phyloP scores from a whole-genome alignment of 139 green algal species.

The Chlorella sp. region DNA sequence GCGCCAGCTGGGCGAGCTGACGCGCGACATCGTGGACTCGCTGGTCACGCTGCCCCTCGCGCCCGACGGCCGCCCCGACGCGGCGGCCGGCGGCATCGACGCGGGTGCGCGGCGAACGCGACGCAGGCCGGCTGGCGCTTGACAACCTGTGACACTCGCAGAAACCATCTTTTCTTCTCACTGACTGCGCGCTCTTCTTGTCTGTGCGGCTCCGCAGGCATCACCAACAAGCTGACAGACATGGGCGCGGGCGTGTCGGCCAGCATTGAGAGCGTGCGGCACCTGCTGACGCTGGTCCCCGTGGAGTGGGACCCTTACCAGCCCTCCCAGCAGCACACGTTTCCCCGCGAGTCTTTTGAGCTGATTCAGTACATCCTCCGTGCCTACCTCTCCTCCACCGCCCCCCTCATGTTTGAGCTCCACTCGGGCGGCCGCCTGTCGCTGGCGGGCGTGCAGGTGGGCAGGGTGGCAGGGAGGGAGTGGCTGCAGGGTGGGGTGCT shows the following conservation, averaged over 20 bases:
- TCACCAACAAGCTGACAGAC: too few species aligned
- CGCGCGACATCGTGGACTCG: background rate
- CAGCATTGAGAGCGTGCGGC: too few species aligned
- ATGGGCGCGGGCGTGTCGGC: too few species aligned
- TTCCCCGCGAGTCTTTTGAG: conserved; percentile 16
- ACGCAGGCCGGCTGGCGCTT: too few species aligned
- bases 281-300: conserved; percentile 10
- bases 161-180: too few species aligned
- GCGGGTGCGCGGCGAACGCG: background rate
- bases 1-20: conserved; percentile 5
- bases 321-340: conserved; percentile 19
- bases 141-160: too few species aligned
- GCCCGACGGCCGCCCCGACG: too few species aligned
- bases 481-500: background rate
- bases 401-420: conserved; percentile 20
- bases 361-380: conserved; percentile 18
- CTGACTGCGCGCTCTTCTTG: too few species aligned
- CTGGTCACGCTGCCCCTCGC: background rate
- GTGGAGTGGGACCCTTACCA: conserved; percentile 13
- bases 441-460: conserved; percentile 1
- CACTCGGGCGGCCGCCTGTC: conserved; percentile 13
- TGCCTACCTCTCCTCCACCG: conserved; percentile 22
- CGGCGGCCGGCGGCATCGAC: background rate
- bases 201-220: too few species aligned
- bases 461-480: background rate